Evolutionary conservation across 1,139 yeast species (phyloP).

Genomic region (Oligophagozyma castellii): DNA sequence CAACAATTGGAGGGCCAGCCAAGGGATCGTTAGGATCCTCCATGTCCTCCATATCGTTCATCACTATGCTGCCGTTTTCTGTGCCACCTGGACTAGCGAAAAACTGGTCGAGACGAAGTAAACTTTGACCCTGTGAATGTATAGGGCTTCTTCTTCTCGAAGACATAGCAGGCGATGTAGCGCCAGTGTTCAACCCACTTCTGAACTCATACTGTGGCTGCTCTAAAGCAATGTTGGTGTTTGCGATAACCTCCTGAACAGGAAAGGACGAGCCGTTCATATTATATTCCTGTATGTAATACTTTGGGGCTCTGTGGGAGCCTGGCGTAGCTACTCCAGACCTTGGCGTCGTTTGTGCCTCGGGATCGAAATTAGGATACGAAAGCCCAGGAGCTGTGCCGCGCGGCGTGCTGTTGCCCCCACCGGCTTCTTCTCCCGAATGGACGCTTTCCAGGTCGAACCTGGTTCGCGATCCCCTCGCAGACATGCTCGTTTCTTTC

Average conservation of each 20-base stretch:
- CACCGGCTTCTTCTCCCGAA: too few relatives aligned
- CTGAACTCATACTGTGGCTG: constrained; percentile 1
- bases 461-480: too few relatives aligned
- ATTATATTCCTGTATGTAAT: not conserved
- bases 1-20: constrained; percentile 18
- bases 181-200: constrained; percentile 3
- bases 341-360: not conserved
- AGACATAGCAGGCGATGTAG: constrained; percentile 3
- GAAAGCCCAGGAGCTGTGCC: too few relatives aligned
- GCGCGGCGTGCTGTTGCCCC: too few relatives aligned
- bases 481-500: too few relatives aligned
- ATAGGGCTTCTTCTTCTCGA: constrained; percentile 1
- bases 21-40: not conserved
- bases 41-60: not conserved
- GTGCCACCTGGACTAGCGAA: constrained; percentile 3
- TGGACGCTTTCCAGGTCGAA: too few relatives aligned
- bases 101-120: constrained; percentile 9
- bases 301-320: not conserved
- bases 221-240: constrained; percentile 14
- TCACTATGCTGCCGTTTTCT: not conserved
- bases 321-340: not conserved
- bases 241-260: constrained; percentile 23
- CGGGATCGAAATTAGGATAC: not conserved
- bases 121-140: constrained; percentile 11
- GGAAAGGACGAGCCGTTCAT: constrained; percentile 8